These are phyloP conservation scores for Myxozyma nipponensis DNA, from an alignment of 805 yeast genomes.

Conservation along the genomic window DNA sequence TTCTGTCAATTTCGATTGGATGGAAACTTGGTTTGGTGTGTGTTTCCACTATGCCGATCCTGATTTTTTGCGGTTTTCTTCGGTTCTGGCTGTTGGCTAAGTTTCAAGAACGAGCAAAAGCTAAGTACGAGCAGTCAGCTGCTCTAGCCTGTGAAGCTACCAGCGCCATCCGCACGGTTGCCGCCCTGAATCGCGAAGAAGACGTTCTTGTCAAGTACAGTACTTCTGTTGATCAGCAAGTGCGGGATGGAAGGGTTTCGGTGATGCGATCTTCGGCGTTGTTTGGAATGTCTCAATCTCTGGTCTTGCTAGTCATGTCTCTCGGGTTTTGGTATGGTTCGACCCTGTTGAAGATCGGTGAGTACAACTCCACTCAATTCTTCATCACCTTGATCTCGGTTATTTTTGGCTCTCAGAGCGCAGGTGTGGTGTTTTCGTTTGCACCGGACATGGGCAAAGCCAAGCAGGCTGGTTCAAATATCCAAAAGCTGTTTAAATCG, in stretches of 20 bases:
- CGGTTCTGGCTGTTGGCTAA: slow-evolving; percentile 38
- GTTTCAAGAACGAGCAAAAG: slow-evolving; percentile 32
- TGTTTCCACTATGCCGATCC: slow-evolving; percentile 36
- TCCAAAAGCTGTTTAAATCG: slow-evolving; percentile 35
- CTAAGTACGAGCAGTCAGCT: slow-evolving; percentile 15
- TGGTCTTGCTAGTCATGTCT: slow-evolving; percentile 41
- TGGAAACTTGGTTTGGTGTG: slow-evolving; percentile 45
- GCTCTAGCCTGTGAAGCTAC: slow-evolving; percentile 41
- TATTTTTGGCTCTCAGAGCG: slow-evolving; percentile 43
- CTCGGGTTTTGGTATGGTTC: slow-evolving; percentile 45
- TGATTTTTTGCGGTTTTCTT: slow-evolving; percentile 42
- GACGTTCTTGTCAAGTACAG: slow-evolving; percentile 37
- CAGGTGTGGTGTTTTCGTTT: slow-evolving; percentile 41
- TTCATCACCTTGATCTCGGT: slow-evolving; percentile 41
- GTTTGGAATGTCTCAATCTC: slow-evolving; percentile 40
- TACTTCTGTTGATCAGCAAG: slow-evolving; percentile 15
- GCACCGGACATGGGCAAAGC: slow-evolving; percentile 47
- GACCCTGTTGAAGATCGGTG: slow-evolving; percentile 35
- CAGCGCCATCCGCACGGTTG: slow-evolving; percentile 39
- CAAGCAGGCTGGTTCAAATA: slow-evolving; percentile 37
- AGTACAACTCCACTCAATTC: slow-evolving; percentile 35
- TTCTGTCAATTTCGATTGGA: slow-evolving; percentile 39
- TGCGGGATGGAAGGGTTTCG: slow-evolving; percentile 3
- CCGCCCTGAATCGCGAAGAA: slow-evolving; percentile 41
- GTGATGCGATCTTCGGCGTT: slow-evolving; percentile 29